Base-by-base conservation (phyloP, 1,284 basidiomycete species). In the Ceratobasidium papillatum region DNA sequence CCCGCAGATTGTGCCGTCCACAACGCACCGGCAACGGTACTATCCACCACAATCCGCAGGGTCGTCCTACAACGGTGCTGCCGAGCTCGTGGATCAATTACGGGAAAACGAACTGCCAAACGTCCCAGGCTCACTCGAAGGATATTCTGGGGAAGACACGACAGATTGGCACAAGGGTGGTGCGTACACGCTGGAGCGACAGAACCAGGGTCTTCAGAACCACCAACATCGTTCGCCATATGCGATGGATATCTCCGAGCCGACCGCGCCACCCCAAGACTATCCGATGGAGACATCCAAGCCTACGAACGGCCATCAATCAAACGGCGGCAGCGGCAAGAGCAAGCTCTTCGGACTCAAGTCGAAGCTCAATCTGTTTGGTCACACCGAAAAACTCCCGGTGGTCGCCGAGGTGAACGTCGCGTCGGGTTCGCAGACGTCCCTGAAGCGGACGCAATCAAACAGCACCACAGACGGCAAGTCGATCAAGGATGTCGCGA, bases 371-470 rank as follows among this genome's bases (percentile, higher is more conserved):
- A 30, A 47, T 30, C 45, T 94, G 84, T 95, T 96, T 82, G 91
- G 93, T 14, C 85, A 87, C 69, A 86, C 87, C 43, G 93, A 93
- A 80, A 94, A 94, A 79, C 84, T 94, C 3, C 88, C 91, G 22
- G 89, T 92, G 30, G 88, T 94, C 62, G 91, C 92, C 68, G 92
- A 94, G 82, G 83, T 88, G 56, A 83, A 88, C 64, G 83, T 86
- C 77, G 80, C 85, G 27, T 85, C 88, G 74, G 84, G 83, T 77
- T 88, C 87, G 14, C 86, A 86, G 9, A 86, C 88, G 30, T 89
- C 91, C 19, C 88, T 95, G 81, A 96, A 96, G 84, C 93, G 95
- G 51, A 90, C 93, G 1, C 92, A 94, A 79, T 94, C 94, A 17
- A 90, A 91, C 58, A 91, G 91, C 78, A 78, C 82, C 22, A 90